phyloP scores from a whole-genome alignment of 257 asterid species.

The Jaltomata sinuosa region DNA sequence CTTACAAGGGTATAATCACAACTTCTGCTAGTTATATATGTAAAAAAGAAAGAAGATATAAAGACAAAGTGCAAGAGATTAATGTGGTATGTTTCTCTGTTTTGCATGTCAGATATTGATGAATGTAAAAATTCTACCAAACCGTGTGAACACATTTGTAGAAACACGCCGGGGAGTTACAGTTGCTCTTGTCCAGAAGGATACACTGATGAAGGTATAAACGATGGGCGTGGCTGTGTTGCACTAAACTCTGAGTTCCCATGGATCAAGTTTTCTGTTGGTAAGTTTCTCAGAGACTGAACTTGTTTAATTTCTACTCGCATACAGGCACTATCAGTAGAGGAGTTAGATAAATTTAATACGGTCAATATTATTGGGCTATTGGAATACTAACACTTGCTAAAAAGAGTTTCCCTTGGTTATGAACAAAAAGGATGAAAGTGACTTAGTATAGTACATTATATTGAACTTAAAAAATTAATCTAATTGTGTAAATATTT shows the following conservation, averaged over 20 bases:
- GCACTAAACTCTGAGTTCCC: slow-evolving; percentile 37
- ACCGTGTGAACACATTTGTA: slow-evolving; percentile 21
- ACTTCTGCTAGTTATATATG: background rate
- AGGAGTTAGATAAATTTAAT: too few relatives aligned
- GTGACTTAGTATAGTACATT: too few relatives aligned
- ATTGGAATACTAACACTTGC: background rate
- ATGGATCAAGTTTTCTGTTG: slow-evolving; percentile 27
- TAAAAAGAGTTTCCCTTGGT: background rate
- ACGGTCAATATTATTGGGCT: too few relatives aligned
- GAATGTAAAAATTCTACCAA: slow-evolving; percentile 27
- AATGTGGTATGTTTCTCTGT: background rate
- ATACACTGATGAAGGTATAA: slow-evolving; percentile 37
- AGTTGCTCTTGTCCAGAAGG: slow-evolving; percentile 49
- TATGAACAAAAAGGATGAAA: too few relatives aligned
- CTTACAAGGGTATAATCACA: background rate
- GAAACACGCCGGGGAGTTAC: slow-evolving; percentile 29
- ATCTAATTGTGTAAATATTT: background rate
- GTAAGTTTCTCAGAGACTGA: slow-evolving; percentile 1
- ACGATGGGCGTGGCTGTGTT: slow-evolving; percentile 32
- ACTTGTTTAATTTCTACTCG: background rate
- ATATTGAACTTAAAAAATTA: background rate
- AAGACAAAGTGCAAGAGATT: background rate
- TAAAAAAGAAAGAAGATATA: background rate
- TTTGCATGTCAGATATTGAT: slow-evolving; percentile 25
- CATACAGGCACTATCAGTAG: background rate